Conservation (phyloP, 2,329 filamentous ascomycete genomes). For the Blumeriella jaapii region DNA sequence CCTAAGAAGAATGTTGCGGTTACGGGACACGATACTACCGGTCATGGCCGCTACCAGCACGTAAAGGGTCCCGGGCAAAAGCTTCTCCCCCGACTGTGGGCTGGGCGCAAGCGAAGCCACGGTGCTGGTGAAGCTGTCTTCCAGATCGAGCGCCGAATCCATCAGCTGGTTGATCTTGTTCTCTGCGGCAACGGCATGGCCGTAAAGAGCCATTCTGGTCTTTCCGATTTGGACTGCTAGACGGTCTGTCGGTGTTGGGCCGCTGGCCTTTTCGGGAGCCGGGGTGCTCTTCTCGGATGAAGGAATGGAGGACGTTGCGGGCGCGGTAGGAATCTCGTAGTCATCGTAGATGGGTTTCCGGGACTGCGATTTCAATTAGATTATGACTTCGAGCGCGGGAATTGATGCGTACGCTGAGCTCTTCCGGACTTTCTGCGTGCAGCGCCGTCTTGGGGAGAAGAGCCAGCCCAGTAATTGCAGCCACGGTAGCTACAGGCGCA, state of each 20-base stretch:
- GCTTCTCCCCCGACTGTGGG: conserved; percentile 72
- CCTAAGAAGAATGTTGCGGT: conserved; percentile 75
- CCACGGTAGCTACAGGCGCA: conserved; percentile 33
- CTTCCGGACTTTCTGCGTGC: conserved; percentile 35
- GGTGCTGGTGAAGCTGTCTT: conserved; percentile 82
- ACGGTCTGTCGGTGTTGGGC: conserved; percentile 78
- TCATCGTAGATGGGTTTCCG: conserved; percentile 77
- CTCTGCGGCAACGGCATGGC: conserved; percentile 63
- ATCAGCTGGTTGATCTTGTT: conserved; percentile 73
- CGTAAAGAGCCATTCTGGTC: conserved; percentile 70
- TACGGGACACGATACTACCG: conserved; percentile 79
- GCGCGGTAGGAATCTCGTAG: conserved; percentile 34
- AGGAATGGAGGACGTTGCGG: conserved; percentile 19
- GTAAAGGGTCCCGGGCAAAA: conserved; percentile 85
- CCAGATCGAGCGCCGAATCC: conserved; percentile 70
- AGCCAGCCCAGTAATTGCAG: conserved; percentile 32
- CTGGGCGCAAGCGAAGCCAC: conserved; percentile 80
- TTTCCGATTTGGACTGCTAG: conserved; percentile 72
- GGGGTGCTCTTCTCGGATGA: conserved; percentile 13
- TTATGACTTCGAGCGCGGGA: not conserved
- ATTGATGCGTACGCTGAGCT: conserved; percentile 15
- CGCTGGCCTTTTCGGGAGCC: conserved; percentile 25
- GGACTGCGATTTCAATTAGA: conserved; percentile 25
- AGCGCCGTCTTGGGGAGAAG: conserved; percentile 35
- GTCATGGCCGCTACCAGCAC: conserved; percentile 92